phyloP scores from a whole-genome alignment of 2,329 filamentous ascomycete genomes.

The Ophiocordyceps robertsii region DNA sequence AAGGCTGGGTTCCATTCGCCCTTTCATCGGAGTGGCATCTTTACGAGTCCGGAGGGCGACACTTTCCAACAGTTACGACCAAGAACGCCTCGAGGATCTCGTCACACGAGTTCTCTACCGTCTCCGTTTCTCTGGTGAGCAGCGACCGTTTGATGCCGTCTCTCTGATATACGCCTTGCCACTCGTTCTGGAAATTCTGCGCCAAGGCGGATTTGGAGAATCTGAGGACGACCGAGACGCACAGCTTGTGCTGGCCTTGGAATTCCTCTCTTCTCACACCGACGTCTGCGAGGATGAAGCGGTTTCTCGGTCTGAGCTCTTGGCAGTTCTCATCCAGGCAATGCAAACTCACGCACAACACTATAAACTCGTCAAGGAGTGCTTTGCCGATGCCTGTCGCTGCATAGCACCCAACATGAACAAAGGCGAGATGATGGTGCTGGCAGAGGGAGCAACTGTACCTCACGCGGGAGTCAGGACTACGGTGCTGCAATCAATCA shows the following conservation, averaged over 20 bases:
- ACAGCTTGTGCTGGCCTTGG: conserved; percentile 77
- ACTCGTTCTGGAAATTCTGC: conserved; percentile 65
- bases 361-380: conserved; percentile 91
- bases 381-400: conserved; percentile 72
- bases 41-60: conserved; percentile 66
- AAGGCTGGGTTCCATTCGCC: conserved; percentile 62
- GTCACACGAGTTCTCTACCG: conserved; percentile 84
- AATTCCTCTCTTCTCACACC: conserved; percentile 82
- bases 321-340: conserved; percentile 59
- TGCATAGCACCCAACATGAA: conserved; percentile 74
- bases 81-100: conserved; percentile 73
- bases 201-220: conserved; percentile 63
- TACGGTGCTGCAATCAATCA: conserved; percentile 78
- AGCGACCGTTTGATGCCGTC: conserved; percentile 82
- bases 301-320: conserved; percentile 62
- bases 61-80: conserved; percentile 56
- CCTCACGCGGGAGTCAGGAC: conserved; percentile 68
- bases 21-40: conserved; percentile 79
- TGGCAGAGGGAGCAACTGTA: conserved; percentile 70
- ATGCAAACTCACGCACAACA: conserved; percentile 89
- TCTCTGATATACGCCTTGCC: conserved; percentile 82
- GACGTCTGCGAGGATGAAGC: conserved; percentile 61
- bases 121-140: conserved; percentile 78
- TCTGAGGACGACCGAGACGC: conserved; percentile 71
- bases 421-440: conserved; percentile 54